Base-by-base conservation (phyloP, 352 stramenopile species). In the Aphanomyces stellatus region DNA sequence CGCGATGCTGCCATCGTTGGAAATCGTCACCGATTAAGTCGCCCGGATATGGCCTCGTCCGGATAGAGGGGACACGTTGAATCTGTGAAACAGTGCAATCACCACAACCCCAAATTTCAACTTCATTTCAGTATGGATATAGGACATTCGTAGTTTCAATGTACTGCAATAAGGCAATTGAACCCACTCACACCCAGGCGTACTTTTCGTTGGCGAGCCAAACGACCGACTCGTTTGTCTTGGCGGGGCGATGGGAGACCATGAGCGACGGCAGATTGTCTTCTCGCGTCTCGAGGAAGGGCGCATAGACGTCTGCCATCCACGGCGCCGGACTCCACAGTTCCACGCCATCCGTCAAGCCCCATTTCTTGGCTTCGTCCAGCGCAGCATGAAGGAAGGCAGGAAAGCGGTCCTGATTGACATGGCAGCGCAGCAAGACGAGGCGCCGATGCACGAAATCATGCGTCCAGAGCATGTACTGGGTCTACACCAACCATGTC, bases 201-300 rank as follows among this genome's bases (percentile, higher is more conserved):
- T 63, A 63, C 25, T 63, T 63, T 34, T 63, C 55, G 55, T 63
- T 63, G 55, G 13, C 55, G 35, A 63, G n/a, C 55, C 55, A 63
- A 19, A 24, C 15, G 1, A 62, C 55, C 22, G 4, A 8, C 5
- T 63, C 24, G n/a, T 19, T 17, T 31, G n/a, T n/a, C n/a, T 43
- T 43, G 10, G 37, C 17, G 37, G 35, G 62, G 51, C 1, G 28
- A 56, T 30, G 31, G 11, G n/a, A 19, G 4, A 63, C 40, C 27
- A 51, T 28, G 11, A 63, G 55, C 55, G 55, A 63, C 4, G 55
- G 33, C 13, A 63, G 55, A 8, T 30, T 51, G 15, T 63, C 55
- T 0, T 28, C 25, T 3, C 35, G 55, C 8, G 34, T 19, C 28
- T 27, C 34, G 3, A 51, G 8, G 22, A 22, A 63, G 27, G 33